A percentile compares a stretch with the other conserved stretches of the same genome.
phyloP scores from a whole-genome alignment of 2,329 filamentous ascomycete genomes.

The Pseudocercospora musae region DNA sequence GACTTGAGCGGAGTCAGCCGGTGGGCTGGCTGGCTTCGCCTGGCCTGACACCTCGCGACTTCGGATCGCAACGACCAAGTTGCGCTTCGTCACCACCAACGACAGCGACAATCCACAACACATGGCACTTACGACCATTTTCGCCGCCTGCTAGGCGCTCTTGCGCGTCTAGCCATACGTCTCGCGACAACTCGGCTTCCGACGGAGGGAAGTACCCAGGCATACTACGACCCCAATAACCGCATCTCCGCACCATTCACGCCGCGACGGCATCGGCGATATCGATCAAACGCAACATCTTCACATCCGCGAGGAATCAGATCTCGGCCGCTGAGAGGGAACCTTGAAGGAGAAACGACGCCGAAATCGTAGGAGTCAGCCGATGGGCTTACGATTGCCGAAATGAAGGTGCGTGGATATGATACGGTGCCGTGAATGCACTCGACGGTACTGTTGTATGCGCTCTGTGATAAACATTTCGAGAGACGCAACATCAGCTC shows the following conservation, averaged over 20 bases:
- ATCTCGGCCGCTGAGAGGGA: neutral
- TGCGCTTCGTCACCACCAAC: slow-evolving; percentile 11
- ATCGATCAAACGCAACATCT: neutral
- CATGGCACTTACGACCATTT: slow-evolving; percentile 18
- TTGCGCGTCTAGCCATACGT: slow-evolving; percentile 30
- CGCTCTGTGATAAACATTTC: slow-evolving; percentile 21
- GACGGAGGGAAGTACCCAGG: slow-evolving; percentile 34
- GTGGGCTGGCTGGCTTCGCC: neutral
- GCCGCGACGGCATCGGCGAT: neutral
- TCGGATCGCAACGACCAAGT: neutral
- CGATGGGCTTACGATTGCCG: slow-evolving; percentile 13
- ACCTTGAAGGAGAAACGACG: neutral
- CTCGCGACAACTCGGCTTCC: slow-evolving; percentile 34
- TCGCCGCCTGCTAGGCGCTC: slow-evolving; percentile 34
- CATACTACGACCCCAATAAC: slow-evolving; percentile 10
- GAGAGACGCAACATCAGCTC: slow-evolving; percentile 13
- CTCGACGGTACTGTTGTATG: neutral
- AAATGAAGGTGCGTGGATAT: slow-evolving; percentile 32
- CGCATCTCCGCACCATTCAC: neutral
- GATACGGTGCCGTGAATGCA: slow-evolving; percentile 7
- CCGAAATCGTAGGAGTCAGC: slow-evolving; percentile 2
- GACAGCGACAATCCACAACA: slow-evolving; percentile 11
- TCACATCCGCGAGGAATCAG: neutral
- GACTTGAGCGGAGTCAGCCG: neutral
- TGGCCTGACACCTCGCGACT: neutral